Conservation (phyloP, 129 eudicot genomes). For the Calendula officinalis region DNA sequence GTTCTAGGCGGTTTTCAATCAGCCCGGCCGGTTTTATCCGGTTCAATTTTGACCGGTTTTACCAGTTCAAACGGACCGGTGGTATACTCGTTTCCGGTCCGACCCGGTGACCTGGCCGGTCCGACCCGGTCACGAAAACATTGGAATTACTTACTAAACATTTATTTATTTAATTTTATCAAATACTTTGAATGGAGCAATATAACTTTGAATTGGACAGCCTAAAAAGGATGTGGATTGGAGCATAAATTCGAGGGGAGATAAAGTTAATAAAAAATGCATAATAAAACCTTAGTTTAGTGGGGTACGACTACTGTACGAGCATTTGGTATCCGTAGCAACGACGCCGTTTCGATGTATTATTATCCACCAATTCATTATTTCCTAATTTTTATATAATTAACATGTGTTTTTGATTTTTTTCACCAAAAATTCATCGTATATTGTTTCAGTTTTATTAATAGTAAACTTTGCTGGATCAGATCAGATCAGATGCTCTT, state of each 20-base stretch:
- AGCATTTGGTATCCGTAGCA: neutral
- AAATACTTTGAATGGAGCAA: neutral
- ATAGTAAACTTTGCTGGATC: neutral
- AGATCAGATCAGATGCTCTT: conserved; percentile 31
- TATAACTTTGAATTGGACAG: conserved; percentile 13
- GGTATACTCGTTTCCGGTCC: too few species aligned
- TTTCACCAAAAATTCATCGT: neutral
- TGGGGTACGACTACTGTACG: neutral
- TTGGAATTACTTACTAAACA: neutral
- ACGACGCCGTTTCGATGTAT: conserved; percentile 7
- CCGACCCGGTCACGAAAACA: too few species aligned
- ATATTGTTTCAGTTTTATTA: neutral
- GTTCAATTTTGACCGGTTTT: too few species aligned
- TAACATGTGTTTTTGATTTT: conserved; percentile 2
- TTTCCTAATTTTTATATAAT: neutral
- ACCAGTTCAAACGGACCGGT: too few species aligned
- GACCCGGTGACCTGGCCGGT: too few species aligned
- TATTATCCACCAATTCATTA: neutral
- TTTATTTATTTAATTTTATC: neutral
- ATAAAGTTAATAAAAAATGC: neutral
- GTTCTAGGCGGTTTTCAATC: too few species aligned
- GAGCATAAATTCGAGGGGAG: conserved; percentile 20
- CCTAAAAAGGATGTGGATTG: conserved; percentile 5
- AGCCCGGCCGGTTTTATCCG: too few species aligned
- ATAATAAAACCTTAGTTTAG: neutral